A percentile compares a stretch with the other conserved stretches of the same genome.
Conservation (phyloP, 208 protist species). For the Angomonas ambiguus region DNA sequence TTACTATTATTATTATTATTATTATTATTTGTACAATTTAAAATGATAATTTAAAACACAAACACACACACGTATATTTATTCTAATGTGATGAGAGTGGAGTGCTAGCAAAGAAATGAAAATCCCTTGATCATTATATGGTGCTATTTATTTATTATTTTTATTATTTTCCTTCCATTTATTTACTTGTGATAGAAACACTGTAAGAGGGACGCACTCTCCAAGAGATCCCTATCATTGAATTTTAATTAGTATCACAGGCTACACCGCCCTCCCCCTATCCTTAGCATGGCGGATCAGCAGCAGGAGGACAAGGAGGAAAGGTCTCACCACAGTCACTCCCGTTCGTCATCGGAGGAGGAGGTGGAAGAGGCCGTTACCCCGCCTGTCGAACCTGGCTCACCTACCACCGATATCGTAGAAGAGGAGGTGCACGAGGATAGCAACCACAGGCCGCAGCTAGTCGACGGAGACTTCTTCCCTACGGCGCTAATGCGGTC, state of each 20-base stretch:
- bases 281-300: background rate
- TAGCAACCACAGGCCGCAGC: conserved; percentile 31
- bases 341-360: background rate
- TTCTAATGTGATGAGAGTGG: too few relatives aligned
- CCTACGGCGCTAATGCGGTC: conserved; percentile 19
- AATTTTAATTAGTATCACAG: too few relatives aligned
- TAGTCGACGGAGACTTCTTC: conserved; percentile 78
- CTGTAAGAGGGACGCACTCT: too few relatives aligned
- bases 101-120: too few relatives aligned
- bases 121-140: too few relatives aligned
- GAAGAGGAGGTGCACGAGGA: conserved; percentile 26
- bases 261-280: background rate
- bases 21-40: background rate
- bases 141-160: too few relatives aligned
- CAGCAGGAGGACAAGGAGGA: background rate
- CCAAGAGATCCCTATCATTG: too few relatives aligned
- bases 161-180: too few relatives aligned
- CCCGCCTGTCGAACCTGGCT: conserved; percentile 16
- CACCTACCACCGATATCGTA: conserved; percentile 35
- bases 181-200: too few relatives aligned
- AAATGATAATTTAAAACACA: background rate
- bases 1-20: background rate
- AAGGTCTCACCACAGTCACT: background rate
- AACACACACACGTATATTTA: background rate
- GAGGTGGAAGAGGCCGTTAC: background rate